These are phyloP conservation scores for Melanogaster broomeanus DNA, from an alignment of 768 basidiomycete species.

Conservation along the genomic window DNA sequence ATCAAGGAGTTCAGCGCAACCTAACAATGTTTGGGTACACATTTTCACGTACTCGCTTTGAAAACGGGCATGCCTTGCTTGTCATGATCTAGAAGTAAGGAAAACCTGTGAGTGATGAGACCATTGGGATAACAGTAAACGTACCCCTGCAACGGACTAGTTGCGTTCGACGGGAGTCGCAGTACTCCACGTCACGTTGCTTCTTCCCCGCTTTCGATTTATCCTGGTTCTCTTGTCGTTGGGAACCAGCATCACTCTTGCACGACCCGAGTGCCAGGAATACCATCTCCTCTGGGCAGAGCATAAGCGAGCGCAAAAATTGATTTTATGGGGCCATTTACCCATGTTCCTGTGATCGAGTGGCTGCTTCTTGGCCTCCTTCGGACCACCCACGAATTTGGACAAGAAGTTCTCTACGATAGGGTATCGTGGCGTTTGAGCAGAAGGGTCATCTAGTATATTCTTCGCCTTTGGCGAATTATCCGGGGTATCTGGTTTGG, in stretches of 20 bases:
- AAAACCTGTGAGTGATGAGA: background rate
- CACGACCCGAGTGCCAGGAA: conserved; percentile 6
- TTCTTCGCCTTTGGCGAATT: background rate
- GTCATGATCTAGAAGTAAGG: background rate
- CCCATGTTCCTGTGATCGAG: background rate
- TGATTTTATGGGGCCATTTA: background rate
- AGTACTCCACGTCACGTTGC: conserved; percentile 10
- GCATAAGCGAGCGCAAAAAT: background rate
- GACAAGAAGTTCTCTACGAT: background rate
- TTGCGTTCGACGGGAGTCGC: conserved; percentile 4
- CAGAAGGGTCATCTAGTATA: background rate
- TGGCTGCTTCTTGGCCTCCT: background rate
- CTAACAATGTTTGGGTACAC: background rate
- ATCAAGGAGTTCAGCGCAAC: background rate
- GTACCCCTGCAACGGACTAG: conserved; percentile 9
- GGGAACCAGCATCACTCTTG: background rate
- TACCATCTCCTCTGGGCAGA: background rate
- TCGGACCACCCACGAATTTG: too few relatives aligned
- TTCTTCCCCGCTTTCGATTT: conserved; percentile 10
- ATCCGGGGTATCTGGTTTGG: too few relatives aligned
- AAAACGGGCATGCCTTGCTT: conserved; percentile 1
- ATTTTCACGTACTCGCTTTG: conserved; percentile 3
- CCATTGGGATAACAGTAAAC: background rate
- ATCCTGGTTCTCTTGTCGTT: conserved; percentile 1
- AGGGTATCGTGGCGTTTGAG: too few relatives aligned